Evolutionary conservation across 345 rosid genomes (phyloP), one percentile per base, ranked within the genome.

Genomic region (Punica granatum): DNA sequence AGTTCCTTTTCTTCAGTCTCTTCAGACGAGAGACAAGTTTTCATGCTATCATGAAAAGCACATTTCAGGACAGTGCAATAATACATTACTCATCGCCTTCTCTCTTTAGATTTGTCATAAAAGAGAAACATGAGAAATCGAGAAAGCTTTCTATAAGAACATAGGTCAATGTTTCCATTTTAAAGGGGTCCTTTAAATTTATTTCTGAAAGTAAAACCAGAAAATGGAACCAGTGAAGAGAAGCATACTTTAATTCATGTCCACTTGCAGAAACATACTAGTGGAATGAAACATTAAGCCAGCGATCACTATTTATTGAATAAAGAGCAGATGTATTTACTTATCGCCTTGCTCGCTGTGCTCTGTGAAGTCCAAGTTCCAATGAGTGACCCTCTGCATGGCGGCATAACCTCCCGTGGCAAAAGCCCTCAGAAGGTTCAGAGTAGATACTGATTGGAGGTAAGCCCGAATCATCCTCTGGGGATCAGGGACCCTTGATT

Each of bases 361-460:
- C 68, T 77, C 73, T 0, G 77, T 70, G 58, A 77, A 80, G 71
- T 80, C 83, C 15, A 77, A 73, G 70, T 80, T 77, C 83, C 81
- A 80, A 36, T 77, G 79, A 6, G 66, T 36, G 64, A 77, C 84
- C 72, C 83, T 66, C 64, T 77, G 84, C 77, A 80, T 77, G 39
- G 81, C 81, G 1, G 84, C 84, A 64, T 80, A 80, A n/a, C 84
- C 84, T 66, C 84, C 79, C 0, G 81, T 74, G 44, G 84, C 81
- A 66, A 74, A 80, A 36, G 84, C 78, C 69, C 84, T 75, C 49
- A 80, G 56, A 58, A 80, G 81, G 70, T 80, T 80, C 73, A 80
- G 71, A 44, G 84, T 80, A 8, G 81, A 81, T 16, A 48, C 81
- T 4, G 84, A 72, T 64, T 77, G 84, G 58, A 63, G 63, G 64